Evolutionary conservation across 305 asterid species (phyloP), one percentile per base, ranked within the genome.

Genomic region (Nicotiana rustica): DNA sequence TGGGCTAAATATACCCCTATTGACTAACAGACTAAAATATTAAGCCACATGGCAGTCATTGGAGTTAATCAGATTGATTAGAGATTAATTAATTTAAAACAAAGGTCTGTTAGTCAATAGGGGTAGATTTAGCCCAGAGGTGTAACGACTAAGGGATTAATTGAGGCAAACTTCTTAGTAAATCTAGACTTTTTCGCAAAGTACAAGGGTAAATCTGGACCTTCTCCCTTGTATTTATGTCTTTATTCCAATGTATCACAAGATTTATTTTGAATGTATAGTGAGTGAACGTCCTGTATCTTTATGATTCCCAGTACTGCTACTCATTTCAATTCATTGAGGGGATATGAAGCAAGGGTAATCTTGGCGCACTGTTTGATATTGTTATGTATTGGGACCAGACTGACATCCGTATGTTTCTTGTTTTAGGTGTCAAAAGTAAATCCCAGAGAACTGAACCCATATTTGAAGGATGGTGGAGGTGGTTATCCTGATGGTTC

Each of bases 371-470:
- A 29, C 36, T 84, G 81, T 81, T 47, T 83, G 69, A 82, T 73
- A 68, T 15, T 64, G 62, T 60, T 35, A 59, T 70, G 76, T 64
- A 67, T 69, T 73, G 62, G 62, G 62, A 73, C 79, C 79, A 73
- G 62, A 73, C 25, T 73, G 77, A 64, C 82, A 82, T 29, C 33
- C 78, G 47, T 69, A 25, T 82, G 35, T 75, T 85, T 62, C 29
- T 78, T 65, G 67, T 25, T 18, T 83, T 82, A 96, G 97, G 81
- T 90, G 78, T 86, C 85, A 87, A 92, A 89, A 89, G 91, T 82
- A 70, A 93, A 93, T 86, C 95, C 96, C 41, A 89, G 93, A 85
- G 99, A 94, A 84, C 82, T 94, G 67, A 96, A 96, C 86, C 99
- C 98, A 59, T 96, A 92, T 82, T 82, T 91, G 15, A 94, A 90